Evolutionary conservation across 495 filamentous ascomycete genomes (phyloP), one percentile per base, ranked within the genome.

Genomic region (Trichodelitschia bisporula): DNA sequence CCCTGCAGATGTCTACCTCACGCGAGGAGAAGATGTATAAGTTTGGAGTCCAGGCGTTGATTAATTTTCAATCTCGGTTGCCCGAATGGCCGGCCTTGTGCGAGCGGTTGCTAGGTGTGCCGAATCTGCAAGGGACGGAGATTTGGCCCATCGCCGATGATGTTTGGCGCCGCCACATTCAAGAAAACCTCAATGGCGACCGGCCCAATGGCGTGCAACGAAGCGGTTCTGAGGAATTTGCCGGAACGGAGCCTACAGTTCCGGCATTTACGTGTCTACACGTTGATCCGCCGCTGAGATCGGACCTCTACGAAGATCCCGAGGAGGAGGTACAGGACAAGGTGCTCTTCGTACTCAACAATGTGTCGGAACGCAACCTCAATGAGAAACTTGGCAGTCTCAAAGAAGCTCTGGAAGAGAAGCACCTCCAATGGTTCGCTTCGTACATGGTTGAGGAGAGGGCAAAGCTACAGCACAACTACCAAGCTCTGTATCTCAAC

Each of bases 381-480:
- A 69, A 76, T 19, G 58, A 68, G 18, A 93, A 91, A 46, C 66
- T 77, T 37, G 57, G 57, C 23, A 79, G 86, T 32, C 61, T 99
- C 13, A 70, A 62, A 20, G 71, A 84, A 19, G 65, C 73, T 17
- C 44, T 95, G 30, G 64, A 78, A 25, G 67, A 76, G 31, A 64
- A 69, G 34, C 72, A 91, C 44, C 73, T 84, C 41, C 77, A 86
- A 45, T 99, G 86, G 86, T 95, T 99, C 40, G 86, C 86, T 5
- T 66, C 65, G 12, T 89, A 92, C 45, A 55, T 99, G n/a, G 86
- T 99, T 8, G 83, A 92, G 42, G 76, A 90, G 47, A 79, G 84
- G 10, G 89, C 86, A 8, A 95, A 91, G 53, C 62, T 86, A 54
- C 82, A 99, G 44, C 82, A 83, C 3, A 99, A 95, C 43, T 91